Percentiles rank a stretch among this genome's conserved stretches.
phyloP scores from a whole-genome alignment of 371 early-diverging fungal genomes.

The Funneliformis caledonium region DNA sequence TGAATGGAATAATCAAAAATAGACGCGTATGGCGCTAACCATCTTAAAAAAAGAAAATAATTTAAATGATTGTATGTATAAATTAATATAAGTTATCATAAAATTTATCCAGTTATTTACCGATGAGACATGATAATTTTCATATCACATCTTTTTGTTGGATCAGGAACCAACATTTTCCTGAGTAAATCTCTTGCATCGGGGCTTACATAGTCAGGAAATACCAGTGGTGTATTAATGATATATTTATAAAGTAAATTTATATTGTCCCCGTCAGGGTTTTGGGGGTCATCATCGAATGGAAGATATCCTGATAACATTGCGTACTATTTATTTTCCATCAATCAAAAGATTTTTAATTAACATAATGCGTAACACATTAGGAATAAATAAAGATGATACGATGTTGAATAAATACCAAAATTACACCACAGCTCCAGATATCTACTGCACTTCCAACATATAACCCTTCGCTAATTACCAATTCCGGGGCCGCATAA shows the following conservation, averaged over 20 bases:
- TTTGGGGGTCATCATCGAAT: slow-evolving; percentile 98
- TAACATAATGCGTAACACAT: background rate
- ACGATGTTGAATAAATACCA: slow-evolving; percentile 48
- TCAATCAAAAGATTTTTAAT: background rate
- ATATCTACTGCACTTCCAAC: slow-evolving; percentile 95
- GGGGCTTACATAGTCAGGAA: slow-evolving; percentile 86
- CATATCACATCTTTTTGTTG: slow-evolving; percentile 84
- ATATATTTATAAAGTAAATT: slow-evolving; percentile 96
- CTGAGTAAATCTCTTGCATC: slow-evolving; percentile 84
- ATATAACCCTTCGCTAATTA: slow-evolving; percentile 94
- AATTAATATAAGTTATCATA: background rate
- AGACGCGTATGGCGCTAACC: slow-evolving; percentile 58
- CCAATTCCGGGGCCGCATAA: slow-evolving; percentile 98
- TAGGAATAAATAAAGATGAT: background rate
- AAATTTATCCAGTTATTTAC: background rate
- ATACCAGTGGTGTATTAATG: slow-evolving; percentile 84
- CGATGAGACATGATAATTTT: slow-evolving; percentile 82
- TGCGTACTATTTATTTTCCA: slow-evolving; percentile 82
- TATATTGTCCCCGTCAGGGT: slow-evolving; percentile 96
- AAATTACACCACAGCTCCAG: slow-evolving; percentile 94
- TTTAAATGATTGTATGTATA: background rate
- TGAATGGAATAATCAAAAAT: slow-evolving; percentile 54
- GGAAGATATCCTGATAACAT: slow-evolving; percentile 98
- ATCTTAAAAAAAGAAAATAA: slow-evolving; percentile 45
- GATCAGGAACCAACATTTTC: slow-evolving; percentile 93